Evolutionary conservation across 768 basidiomycete genomes (phyloP).

Genomic region (Coprinopsis cinerea): DNA sequence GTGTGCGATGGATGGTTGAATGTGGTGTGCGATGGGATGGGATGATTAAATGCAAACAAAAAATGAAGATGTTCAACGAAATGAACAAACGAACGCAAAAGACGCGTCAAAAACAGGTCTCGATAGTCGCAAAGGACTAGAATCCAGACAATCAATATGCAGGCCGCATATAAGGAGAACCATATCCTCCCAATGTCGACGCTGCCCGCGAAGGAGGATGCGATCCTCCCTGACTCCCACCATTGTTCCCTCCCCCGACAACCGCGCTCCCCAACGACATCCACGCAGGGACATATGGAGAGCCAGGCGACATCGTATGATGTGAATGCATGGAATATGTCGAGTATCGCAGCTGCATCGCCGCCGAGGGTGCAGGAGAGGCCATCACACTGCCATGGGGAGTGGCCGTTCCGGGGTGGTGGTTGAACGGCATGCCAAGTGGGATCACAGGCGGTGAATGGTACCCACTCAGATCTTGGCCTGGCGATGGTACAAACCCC

Average conservation of each 20-base stretch:
- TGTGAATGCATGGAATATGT: background rate
- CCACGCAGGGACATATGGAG: slow-evolving; percentile 28
- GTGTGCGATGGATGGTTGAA: too few relatives aligned
- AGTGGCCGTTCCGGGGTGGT: slow-evolving; percentile 13
- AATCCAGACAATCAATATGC: background rate
- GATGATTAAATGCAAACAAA: too few relatives aligned
- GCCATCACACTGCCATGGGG: slow-evolving; percentile 9
- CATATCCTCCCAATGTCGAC: background rate
- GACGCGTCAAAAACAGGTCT: background rate
- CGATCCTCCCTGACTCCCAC: slow-evolving; percentile 15
- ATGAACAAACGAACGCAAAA: background rate
- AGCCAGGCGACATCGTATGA: background rate
- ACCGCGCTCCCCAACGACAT: too few relatives aligned
- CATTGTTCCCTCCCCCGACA: slow-evolving; percentile 13
- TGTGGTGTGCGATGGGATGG: too few relatives aligned
- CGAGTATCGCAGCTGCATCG: background rate
- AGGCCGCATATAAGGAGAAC: slow-evolving; percentile 4
- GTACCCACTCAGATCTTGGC: slow-evolving; percentile 9
- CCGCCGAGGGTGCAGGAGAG: slow-evolving; percentile 14
- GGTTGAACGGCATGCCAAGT: slow-evolving; percentile 12
- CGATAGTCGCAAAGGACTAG: background rate
- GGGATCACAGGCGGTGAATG: slow-evolving; percentile 22
- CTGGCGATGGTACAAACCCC: slow-evolving; percentile 18
- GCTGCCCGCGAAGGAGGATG: slow-evolving; percentile 19
- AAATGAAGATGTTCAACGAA: too few relatives aligned